Conservation (phyloP, 805 yeast species). For the Wickerhamiella brachini region DNA sequence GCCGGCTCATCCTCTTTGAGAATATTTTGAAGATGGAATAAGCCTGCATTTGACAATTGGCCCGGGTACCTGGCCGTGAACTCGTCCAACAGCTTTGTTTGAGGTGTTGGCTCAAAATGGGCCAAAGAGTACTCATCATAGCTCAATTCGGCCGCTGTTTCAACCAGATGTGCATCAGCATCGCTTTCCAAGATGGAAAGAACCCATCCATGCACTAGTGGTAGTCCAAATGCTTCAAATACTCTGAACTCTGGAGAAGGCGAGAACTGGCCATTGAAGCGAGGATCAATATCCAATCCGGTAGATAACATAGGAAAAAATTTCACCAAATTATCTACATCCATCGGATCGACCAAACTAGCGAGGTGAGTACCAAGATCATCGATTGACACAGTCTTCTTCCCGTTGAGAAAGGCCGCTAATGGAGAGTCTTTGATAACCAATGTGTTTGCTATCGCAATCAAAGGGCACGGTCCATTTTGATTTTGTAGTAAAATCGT, state of each 20-base stretch:
- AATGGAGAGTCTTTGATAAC: conserved; percentile 32
- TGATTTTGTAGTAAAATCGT: conserved; percentile 55
- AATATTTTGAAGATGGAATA: conserved; percentile 31
- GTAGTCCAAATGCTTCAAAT: conserved; percentile 45
- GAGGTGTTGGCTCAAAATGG: conserved; percentile 36
- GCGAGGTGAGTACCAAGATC: conserved; percentile 1
- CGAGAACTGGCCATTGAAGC: conserved; percentile 47
- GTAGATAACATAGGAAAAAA: conserved; percentile 50
- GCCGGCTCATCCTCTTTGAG: conserved; percentile 42
- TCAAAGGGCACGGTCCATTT: conserved; percentile 81
- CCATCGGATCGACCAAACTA: conserved; percentile 18
- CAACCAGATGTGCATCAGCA: conserved; percentile 28
- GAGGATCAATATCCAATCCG: conserved; percentile 63
- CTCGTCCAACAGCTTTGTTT: conserved; percentile 26
- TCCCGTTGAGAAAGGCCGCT: conserved; percentile 6
- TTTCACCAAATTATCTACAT: conserved; percentile 28
- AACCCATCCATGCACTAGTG: conserved; percentile 76
- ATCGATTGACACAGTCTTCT: background rate
- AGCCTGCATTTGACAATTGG: conserved; percentile 63
- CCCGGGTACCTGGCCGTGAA: conserved; percentile 54
- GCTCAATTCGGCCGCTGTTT: conserved; percentile 25
- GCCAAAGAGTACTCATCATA: conserved; percentile 43
- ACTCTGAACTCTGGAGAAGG: conserved; percentile 40
- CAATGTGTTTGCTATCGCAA: conserved; percentile 62
- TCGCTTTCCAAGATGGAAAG: conserved; percentile 6